Base-by-base conservation (phyloP, 1,284 basidiomycete species). In the Ceratobasidium sp. region DNA sequence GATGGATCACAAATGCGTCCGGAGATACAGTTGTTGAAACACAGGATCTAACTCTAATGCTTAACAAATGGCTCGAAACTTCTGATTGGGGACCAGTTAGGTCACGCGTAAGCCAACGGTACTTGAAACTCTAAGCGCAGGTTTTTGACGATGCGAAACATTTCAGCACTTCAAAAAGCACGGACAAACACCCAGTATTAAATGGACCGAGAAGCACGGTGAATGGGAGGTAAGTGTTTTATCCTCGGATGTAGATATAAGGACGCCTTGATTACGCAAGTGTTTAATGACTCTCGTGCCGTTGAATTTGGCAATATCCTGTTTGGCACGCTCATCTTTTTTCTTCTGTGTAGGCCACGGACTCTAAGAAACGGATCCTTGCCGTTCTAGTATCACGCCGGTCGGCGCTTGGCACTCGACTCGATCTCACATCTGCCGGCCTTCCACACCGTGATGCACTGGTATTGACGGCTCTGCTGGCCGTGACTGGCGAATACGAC, bases 201-300 rank as follows among this genome's bases (percentile, higher is more conserved):
- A 61, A 38, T 71, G 69, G 69, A 52, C 69, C n/a, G 42, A 56
- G n/a, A 59, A 38, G 46, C 9, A 46, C n/a, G 69, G 56, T 13
- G 69, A 71, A 61, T 71, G 69, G 69, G 69, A 71, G 69, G 69
- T 71, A 48, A 3, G 69, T 61, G 9, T 12, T 42, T 44, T 23
- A 17, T 33, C 33, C 23, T 61, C 15, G 4, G 1, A 33, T 33
- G 33, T 33, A 33, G 33, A 4, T 33, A 33, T 33, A 33, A 33
- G 33, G 33, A 33, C 33, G 33, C 33, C 33, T 33, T 33, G 33
- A 33, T 4, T 33, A 4, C 33, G 33, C 33, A 33, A 33, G 54
- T 10, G 23, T n/a, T n/a, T n/a, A 23, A 28, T 64, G 64, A 44
- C 44, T 23, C 15, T 7, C 23, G 13, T 54, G 5, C n/a, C 46